Evolutionary conservation across 129 eudicot genomes (phyloP), one percentile per base, ranked within the genome.

Genomic region (Helianthus annuus): DNA sequence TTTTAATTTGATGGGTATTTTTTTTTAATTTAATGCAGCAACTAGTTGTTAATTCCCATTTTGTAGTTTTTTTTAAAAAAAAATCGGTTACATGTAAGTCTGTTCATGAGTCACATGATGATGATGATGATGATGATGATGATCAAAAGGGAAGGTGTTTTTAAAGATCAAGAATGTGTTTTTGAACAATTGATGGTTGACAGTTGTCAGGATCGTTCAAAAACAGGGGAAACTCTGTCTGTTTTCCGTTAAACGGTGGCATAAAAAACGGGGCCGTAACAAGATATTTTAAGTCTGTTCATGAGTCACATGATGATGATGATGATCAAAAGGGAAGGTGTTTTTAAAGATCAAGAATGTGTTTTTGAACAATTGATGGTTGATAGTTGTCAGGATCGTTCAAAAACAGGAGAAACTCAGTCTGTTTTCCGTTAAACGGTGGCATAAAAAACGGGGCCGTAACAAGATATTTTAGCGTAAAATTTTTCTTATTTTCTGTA

Each of bases 101-200:
- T 52, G 10, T 38, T 39, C 38, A 67, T 65, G 70, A 16, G 62
- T 40, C 42, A 10, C 56, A 77, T 48, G 62, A 80, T 60, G 72
- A 48, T n/a, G n/a, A n/a, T n/a, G n/a, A n/a, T n/a, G n/a, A n/a
- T n/a, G n/a, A n/a, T n/a, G n/a, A n/a, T 42, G 44, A 48, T n/a
- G n/a, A n/a, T n/a, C n/a, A n/a, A n/a, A 17, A 22, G 36, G 44
- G 45, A 75, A 65, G 67, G 40, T 27, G 70, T 72, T 68, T 38
- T 27, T 44, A 65, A 83, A 54, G 76, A 44, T 52, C 57, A 68
- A 61, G 59, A 67, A 48, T 27, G 69, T 60, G 76, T 71, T 79
- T n/a, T 36, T 56, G 70, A 15, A 6, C 56, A 68, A 57, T 58
- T 8, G 12, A 11, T 40, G 9, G 4, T 22, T 29, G 61, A 68